Conservation (phyloP, 116 monocot species). For the Dioscorea cayenensis region DNA sequence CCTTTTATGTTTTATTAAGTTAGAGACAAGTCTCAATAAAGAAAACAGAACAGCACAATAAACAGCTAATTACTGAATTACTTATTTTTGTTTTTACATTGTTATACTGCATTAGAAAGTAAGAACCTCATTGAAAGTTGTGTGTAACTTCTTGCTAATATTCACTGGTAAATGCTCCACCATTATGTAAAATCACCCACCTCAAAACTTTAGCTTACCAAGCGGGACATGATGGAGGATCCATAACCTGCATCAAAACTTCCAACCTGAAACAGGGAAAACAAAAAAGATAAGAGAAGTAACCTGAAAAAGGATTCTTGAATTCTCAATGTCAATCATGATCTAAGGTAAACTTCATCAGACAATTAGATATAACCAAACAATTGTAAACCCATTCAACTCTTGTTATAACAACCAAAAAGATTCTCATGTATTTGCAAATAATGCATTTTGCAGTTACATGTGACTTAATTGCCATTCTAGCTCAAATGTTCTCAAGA, state of each 20-base stretch:
- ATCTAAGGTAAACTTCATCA: background rate
- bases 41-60: background rate
- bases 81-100: background rate
- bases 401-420: background rate
- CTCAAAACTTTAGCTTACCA: slow-evolving; percentile 54
- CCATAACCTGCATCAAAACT: slow-evolving; percentile 99
- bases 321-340: background rate
- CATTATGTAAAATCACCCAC: background rate
- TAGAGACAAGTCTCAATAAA: background rate
- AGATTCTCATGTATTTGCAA: background rate
- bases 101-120: background rate
- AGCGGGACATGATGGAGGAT: slow-evolving; percentile 87
- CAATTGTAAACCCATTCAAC: background rate
- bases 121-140: background rate
- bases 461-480: background rate
- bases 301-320: background rate
- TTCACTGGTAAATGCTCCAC: background rate
- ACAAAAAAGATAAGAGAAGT: slow-evolving; percentile 5
- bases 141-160: background rate
- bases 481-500: background rate
- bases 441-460: background rate
- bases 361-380: background rate
- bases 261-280: slow-evolving; percentile 59
- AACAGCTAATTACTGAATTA: background rate
- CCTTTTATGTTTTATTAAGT: background rate